Evolutionary conservation across 495 filamentous ascomycete genomes (phyloP).

Genomic region (Penicillium chermesinum): DNA sequence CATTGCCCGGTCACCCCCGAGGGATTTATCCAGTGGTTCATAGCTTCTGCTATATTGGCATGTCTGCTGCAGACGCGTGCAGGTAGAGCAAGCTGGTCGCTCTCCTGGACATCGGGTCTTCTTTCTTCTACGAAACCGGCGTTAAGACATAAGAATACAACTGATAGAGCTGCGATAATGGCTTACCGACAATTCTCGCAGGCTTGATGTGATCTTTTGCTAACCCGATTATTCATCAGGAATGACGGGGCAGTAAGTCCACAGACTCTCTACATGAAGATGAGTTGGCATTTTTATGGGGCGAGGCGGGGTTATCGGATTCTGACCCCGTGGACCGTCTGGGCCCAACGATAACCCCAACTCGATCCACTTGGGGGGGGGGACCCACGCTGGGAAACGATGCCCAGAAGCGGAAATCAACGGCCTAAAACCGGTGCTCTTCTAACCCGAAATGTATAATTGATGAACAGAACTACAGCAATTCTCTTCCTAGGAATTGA

Average conservation of each 20-base stretch:
- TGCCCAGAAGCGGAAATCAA: conserved; percentile 6
- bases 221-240: conserved; percentile 15
- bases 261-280: neutral
- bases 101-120: conserved; percentile 45
- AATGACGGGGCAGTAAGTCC: neutral
- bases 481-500: too few species aligned
- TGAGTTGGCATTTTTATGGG: conserved; percentile 1
- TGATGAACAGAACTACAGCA: too few species aligned
- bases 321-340: conserved; percentile 7
- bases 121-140: conserved; percentile 26
- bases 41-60: conserved; percentile 31
- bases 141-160: neutral
- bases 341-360: conserved; percentile 1
- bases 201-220: conserved; percentile 29
- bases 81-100: conserved; percentile 39
- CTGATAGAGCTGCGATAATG: neutral
- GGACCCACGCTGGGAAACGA: conserved; percentile 3
- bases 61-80: conserved; percentile 33
- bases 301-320: conserved; percentile 19
- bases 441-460: too few species aligned
- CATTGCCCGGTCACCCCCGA: conserved; percentile 14
- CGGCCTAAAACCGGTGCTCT: too few species aligned
- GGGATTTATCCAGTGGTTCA: conserved; percentile 7
- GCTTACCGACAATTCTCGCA: conserved; percentile 40
- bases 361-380: conserved; percentile 1